These are phyloP conservation scores for Udeniomyces megalosporus DNA, from an alignment of 768 basidiomycete genomes.

Conservation along the genomic window DNA sequence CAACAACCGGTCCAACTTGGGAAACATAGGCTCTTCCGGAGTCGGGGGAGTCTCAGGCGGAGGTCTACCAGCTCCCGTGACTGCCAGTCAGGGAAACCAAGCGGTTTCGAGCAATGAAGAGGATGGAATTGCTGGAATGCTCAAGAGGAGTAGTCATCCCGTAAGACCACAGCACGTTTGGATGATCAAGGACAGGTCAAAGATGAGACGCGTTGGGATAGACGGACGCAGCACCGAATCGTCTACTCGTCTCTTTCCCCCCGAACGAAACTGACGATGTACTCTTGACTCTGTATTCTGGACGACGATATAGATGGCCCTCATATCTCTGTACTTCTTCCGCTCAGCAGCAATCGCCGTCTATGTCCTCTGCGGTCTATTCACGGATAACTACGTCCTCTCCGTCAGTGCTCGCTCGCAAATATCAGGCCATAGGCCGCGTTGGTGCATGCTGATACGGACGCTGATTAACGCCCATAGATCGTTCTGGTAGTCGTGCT, in stretches of 20 bases:
- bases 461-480: conserved; percentile 26
- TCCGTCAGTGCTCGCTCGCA: conserved; percentile 43
- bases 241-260: background rate
- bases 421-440: background rate
- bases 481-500: conserved; percentile 86
- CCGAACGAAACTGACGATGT: background rate
- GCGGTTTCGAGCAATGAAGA: background rate
- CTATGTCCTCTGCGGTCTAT: conserved; percentile 76
- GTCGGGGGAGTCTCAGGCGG: background rate
- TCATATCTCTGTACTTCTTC: conserved; percentile 84
- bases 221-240: background rate
- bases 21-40: conserved; percentile 11
- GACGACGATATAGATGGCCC: conserved; percentile 32
- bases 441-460: background rate
- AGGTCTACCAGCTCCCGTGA: conserved; percentile 11
- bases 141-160: conserved; percentile 15
- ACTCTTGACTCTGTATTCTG: too few relatives aligned
- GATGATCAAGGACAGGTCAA: too few relatives aligned
- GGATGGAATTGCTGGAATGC: conserved; percentile 12
- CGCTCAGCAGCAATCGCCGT: conserved; percentile 71
- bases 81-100: background rate
- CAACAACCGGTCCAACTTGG: background rate
- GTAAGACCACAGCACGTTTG: too few relatives aligned
- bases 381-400: conserved; percentile 79
- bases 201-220: background rate